Conservation (phyloP, 2,329 filamentous ascomycete species). For the Aspergillus proliferans region DNA sequence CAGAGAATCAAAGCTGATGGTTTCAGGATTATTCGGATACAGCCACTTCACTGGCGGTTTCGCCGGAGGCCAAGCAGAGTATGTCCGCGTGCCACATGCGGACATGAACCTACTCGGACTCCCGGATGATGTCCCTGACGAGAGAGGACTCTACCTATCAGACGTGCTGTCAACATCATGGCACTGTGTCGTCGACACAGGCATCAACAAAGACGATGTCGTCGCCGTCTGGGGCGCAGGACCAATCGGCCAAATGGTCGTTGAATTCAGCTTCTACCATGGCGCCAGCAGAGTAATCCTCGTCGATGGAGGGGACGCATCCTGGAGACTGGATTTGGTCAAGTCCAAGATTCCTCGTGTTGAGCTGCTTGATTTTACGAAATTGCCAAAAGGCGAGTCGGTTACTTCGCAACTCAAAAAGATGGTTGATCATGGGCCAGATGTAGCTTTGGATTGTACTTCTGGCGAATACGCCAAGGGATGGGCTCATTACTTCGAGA, state of each 20-base stretch:
- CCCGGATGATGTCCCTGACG: constrained; percentile 72
- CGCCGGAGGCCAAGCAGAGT: constrained; percentile 82
- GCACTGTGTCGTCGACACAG: constrained; percentile 77
- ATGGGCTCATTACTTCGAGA: constrained; percentile 56
- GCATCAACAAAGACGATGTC: constrained; percentile 67
- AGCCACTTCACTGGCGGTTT: constrained; percentile 77
- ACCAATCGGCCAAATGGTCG: constrained; percentile 75
- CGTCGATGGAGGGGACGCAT: constrained; percentile 62
- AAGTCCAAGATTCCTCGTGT: constrained; percentile 59
- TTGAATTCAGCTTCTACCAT: constrained; percentile 60
- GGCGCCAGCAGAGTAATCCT: constrained; percentile 71
- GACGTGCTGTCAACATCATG: constrained; percentile 76
- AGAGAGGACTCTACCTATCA: constrained; percentile 74
- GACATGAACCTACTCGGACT: constrained; percentile 76
- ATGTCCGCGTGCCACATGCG: constrained; percentile 71
- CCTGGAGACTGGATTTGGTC: constrained; percentile 62
- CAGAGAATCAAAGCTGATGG: neutral
- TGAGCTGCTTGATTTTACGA: constrained; percentile 63
- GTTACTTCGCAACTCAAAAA: constrained; percentile 69
- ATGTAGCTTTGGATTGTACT: constrained; percentile 65
- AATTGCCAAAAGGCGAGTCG: constrained; percentile 55
- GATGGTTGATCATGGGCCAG: constrained; percentile 65
- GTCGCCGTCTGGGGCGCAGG: constrained; percentile 86
- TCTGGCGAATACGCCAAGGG: constrained; percentile 59
- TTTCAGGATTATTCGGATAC: constrained; percentile 60